phyloP scores from a whole-genome alignment of 2,329 filamentous ascomycete species.

The Aspergillus carbonarius region DNA sequence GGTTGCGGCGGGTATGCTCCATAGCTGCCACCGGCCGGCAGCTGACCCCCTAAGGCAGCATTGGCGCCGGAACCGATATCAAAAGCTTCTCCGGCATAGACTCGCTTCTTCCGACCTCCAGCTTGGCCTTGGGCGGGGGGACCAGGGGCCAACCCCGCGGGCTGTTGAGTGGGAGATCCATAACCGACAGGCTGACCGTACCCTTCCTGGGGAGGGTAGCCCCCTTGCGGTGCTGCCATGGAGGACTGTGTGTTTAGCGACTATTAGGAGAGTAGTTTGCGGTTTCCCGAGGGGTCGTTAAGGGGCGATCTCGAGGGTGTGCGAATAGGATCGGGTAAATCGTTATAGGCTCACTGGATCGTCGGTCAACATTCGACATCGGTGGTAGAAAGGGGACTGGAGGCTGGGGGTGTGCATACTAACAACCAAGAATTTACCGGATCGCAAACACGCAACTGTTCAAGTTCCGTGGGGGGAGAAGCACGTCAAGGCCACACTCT shows the following conservation, averaged over 20 bases:
- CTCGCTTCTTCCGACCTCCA: slow-evolving; percentile 72
- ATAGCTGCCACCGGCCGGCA: slow-evolving; percentile 59
- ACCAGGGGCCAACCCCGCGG: slow-evolving; percentile 31
- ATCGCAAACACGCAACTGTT: neutral
- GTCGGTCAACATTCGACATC: slow-evolving; percentile 20
- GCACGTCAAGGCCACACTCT: slow-evolving; percentile 13
- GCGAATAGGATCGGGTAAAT: slow-evolving; percentile 16
- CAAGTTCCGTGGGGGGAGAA: slow-evolving; percentile 4
- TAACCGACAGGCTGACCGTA: slow-evolving; percentile 45
- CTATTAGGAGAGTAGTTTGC: neutral
- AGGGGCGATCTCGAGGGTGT: slow-evolving; percentile 3
- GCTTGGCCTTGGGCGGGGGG: slow-evolving; percentile 34
- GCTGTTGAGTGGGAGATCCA: slow-evolving; percentile 40
- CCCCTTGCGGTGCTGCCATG: slow-evolving; percentile 55
- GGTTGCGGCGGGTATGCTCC: slow-evolving; percentile 59
- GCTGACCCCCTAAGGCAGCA: slow-evolving; percentile 56
- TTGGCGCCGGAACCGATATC: slow-evolving; percentile 89
- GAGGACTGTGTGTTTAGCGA: slow-evolving; percentile 13
- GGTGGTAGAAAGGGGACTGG: slow-evolving; percentile 9
- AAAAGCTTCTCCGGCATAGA: slow-evolving; percentile 92
- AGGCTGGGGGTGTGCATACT: slow-evolving; percentile 19
- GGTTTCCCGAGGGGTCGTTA: slow-evolving; percentile 5
- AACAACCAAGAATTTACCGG: slow-evolving; percentile 11
- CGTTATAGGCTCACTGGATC: slow-evolving; percentile 23
- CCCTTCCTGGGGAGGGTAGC: slow-evolving; percentile 52